Evolutionary conservation across 352 stramenopile genomes (phyloP), one percentile per base, ranked within the genome.

Genomic region (Globisporangium iwayamae): DNA sequence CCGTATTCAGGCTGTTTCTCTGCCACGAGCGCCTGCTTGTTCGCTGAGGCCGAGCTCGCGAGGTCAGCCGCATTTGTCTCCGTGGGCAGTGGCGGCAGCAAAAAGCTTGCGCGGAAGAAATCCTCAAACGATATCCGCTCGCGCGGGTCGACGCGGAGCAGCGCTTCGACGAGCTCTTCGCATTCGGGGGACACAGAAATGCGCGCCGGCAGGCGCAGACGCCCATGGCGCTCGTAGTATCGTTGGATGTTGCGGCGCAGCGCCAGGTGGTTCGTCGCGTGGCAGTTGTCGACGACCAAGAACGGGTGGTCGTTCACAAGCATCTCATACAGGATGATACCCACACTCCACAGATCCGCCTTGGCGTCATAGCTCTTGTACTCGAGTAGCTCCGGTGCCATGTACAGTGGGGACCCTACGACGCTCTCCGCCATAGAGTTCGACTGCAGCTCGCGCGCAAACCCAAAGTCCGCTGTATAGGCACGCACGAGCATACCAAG

Each of bases 341-440:
- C 84, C 30, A 93, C 84, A 3, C 79, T 90, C 84, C 84, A 93
- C 34, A 93, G 66, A 63, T 93, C 84, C 0, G 84, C 84, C 67
- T 91, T 93, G 30, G 84, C 84, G 60, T 93, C 82, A 65, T 93
- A 93, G 64, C 81, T 88, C 68, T 93, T 93, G 79, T 91, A 93
- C 70, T 93, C 84, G 34, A 93, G 71, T 22, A 93, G 62, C 53
- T 93, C 84, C 0, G 84, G 84, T 0, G 84, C 84, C 84, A 93
- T 93, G 56, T 93, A 93, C 4, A 93, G 68, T 10, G 84, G 84
- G 3, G 84, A 93, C 0, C 84, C 84, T 13, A 93, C 84, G 16
- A 93, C 84, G 69, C 84, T 93, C 60, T 93, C 84, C 14, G 84
- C 84, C 66, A 93, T 78, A 52, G 80, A 87, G 65, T 93, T 83